A percentile compares a stretch with the other conserved stretches of the same genome.
These are phyloP conservation scores for Infundibulicybe gibba DNA, from an alignment of 768 basidiomycete species.

Conservation along the genomic window DNA sequence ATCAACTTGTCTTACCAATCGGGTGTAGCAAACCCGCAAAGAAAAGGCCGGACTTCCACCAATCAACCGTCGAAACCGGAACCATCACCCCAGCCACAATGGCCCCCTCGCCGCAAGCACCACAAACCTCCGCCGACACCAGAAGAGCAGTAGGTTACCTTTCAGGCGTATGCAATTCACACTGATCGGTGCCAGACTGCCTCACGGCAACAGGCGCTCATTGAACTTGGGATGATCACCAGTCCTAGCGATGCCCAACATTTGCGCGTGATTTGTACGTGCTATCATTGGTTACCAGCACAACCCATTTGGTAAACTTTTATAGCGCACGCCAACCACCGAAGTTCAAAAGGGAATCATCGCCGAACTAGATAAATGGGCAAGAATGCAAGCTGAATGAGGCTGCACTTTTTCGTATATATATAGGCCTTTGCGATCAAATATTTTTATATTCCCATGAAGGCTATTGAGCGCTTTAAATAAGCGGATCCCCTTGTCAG, in stretches of 20 bases:
- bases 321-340: no score
- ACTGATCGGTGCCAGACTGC: slow-evolving; percentile 29
- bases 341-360: no score
- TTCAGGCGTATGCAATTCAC: neutral
- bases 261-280: slow-evolving; percentile 72
- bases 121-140: slow-evolving; percentile 46
- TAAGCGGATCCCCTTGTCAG: no score
- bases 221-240: slow-evolving; percentile 59
- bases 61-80: slow-evolving; percentile 11
- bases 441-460: no score
- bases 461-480: no score
- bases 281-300: no score
- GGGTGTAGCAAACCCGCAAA: slow-evolving; percentile 26
- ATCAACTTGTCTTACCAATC: neutral
- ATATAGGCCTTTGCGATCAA: no score
- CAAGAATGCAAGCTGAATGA: no score
- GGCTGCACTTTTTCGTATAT: no score
- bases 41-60: slow-evolving; percentile 13
- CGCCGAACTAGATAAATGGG: no score
- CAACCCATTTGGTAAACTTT: no score
- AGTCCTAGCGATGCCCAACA: slow-evolving; percentile 42
- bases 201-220: slow-evolving; percentile 54
- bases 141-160: slow-evolving; percentile 39
- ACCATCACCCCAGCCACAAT: slow-evolving; percentile 37
- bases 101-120: slow-evolving; percentile 65